Evolutionary conservation across 345 rosid genomes (phyloP).

Genomic region (Brassica incana): DNA sequence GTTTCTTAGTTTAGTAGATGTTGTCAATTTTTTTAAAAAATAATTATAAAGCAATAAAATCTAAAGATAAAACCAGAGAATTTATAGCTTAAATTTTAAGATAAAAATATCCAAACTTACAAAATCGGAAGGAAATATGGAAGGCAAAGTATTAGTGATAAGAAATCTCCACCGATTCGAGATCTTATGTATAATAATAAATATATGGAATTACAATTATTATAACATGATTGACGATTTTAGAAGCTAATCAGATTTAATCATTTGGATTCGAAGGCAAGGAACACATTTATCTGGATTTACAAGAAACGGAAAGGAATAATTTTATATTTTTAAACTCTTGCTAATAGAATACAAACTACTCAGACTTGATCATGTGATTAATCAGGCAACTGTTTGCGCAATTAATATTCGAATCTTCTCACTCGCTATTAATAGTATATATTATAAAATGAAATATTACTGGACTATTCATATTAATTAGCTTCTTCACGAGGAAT

Average conservation of each 20-base stretch:
- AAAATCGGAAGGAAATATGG: not conserved
- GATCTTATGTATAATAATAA: not conserved
- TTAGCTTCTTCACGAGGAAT: constrained; percentile 39
- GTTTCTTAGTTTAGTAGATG: too few relatives aligned
- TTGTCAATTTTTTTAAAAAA: too few relatives aligned
- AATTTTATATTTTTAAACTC: constrained; percentile 25
- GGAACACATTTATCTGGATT: constrained; percentile 34
- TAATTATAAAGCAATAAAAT: too few relatives aligned
- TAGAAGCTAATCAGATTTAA: constrained; percentile 19
- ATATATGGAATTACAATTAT: not conserved
- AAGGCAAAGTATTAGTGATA: not conserved
- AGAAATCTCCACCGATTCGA: not conserved
- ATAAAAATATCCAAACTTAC: too few relatives aligned
- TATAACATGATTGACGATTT: constrained; percentile 17
- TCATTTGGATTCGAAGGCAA: constrained; percentile 28
- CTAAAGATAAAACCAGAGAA: too few relatives aligned
- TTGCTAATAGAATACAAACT: not conserved
- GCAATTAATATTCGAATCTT: constrained; percentile 34
- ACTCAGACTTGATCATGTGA: constrained; percentile 3
- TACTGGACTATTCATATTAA: constrained; percentile 13
- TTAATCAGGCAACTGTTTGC: constrained; percentile 13
- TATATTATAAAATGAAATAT: not conserved
- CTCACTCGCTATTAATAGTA: not conserved
- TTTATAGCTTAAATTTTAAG: too few relatives aligned
- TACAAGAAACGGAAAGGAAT: constrained; percentile 34